Evolutionary conservation across 116 monocot species (phyloP).

Genomic region (Zostera marina): DNA sequence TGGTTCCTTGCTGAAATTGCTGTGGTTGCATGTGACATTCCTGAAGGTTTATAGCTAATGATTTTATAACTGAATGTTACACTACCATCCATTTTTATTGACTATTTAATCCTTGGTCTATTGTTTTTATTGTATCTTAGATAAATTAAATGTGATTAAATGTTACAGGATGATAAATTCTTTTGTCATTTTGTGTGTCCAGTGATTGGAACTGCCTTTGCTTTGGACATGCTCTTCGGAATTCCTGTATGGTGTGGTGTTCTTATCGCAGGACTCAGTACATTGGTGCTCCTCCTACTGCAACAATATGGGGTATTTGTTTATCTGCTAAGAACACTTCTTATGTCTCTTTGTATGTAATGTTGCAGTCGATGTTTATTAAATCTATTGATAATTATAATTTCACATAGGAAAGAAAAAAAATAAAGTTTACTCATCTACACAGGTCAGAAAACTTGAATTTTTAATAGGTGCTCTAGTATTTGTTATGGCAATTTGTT

Average conservation of each 20-base stretch:
- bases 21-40: slow-evolving; percentile 86
- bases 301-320: slow-evolving; percentile 88
- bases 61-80: no score
- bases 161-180: not conserved
- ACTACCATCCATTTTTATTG: no score
- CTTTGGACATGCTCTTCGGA: slow-evolving; percentile 74
- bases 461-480: slow-evolving; percentile 68
- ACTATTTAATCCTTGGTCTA: no score
- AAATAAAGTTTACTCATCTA: not conserved
- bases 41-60: slow-evolving; percentile 82
- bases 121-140: no score
- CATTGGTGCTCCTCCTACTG: slow-evolving; percentile 58
- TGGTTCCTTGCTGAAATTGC: slow-evolving; percentile 86
- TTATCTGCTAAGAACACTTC: no score
- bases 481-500: slow-evolving; percentile 56
- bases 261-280: slow-evolving; percentile 80
- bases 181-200: slow-evolving; percentile 8
- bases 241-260: slow-evolving; percentile 91
- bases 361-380: no score
- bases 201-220: slow-evolving; percentile 98
- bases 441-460: slow-evolving; percentile 87
- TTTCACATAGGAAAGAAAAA: not conserved
- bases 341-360: no score
- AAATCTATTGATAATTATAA: not conserved
- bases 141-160: no score